These are phyloP conservation scores for Colletotrichum lini DNA, from an alignment of 2,329 filamentous ascomycete genomes.

Conservation along the genomic window DNA sequence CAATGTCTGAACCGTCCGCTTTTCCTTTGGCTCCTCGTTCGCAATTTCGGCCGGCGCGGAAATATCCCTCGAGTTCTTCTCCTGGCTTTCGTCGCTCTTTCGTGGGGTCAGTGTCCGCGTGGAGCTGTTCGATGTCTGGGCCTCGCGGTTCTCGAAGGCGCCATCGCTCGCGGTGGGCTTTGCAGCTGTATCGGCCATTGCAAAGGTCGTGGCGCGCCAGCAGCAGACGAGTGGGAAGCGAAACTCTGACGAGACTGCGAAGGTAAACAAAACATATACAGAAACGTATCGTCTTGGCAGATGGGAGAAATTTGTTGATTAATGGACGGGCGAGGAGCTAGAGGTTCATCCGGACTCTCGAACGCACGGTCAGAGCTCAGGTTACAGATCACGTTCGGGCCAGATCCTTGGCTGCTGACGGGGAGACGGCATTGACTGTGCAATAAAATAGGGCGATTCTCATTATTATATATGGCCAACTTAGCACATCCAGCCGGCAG, in stretches of 20 bases:
- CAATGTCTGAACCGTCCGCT: constrained; percentile 15
- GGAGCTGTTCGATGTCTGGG: constrained; percentile 28
- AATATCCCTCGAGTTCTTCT: constrained; percentile 23
- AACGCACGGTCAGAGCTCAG: constrained; percentile 26
- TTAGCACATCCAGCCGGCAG: neutral
- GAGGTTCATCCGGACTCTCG: constrained; percentile 31
- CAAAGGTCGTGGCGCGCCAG: constrained; percentile 6
- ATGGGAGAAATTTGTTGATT: constrained; percentile 16
- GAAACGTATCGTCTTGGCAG: neutral
- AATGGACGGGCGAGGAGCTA: constrained; percentile 17
- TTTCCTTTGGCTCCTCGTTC: neutral
- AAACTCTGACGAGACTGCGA: neutral
- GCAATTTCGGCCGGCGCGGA: constrained; percentile 1
- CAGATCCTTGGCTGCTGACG: constrained; percentile 5
- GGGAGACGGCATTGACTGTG: neutral
- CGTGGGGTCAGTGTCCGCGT: constrained; percentile 34
- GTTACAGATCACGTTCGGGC: constrained; percentile 30
- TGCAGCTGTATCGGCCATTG: constrained; percentile 22
- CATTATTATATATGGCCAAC: constrained; percentile 30
- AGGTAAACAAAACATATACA: constrained; percentile 11
- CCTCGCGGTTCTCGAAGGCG: constrained; percentile 13
- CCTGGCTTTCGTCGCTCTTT: constrained; percentile 32
- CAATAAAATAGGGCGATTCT: neutral
- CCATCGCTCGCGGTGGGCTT: constrained; percentile 21
- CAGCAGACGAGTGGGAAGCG: neutral